phyloP scores from a whole-genome alignment of 1,284 basidiomycete species.

The Ganoderma lingzhi region DNA sequence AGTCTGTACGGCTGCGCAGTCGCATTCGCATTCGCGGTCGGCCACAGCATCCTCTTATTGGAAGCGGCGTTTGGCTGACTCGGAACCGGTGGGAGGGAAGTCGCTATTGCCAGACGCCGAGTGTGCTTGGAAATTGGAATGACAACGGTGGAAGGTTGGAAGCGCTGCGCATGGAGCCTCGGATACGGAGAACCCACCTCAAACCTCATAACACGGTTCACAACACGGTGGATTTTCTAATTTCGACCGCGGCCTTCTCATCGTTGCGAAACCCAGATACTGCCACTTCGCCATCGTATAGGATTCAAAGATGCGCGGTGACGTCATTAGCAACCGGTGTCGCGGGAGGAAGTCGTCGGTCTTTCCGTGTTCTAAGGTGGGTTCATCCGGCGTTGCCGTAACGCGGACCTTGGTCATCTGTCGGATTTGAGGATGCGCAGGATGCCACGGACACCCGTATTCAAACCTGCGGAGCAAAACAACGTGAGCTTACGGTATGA shows the following conservation, averaged over 20 bases:
- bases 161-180: not conserved
- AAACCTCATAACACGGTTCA: not conserved
- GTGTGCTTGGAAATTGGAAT: not conserved
- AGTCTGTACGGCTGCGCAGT: not conserved
- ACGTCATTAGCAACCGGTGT: not conserved
- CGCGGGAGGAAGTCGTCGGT: not conserved
- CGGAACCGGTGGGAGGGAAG: not conserved
- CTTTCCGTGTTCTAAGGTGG: not conserved
- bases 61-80: not conserved
- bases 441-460: not conserved
- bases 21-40: not conserved
- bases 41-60: not conserved
- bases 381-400: not conserved
- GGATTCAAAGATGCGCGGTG: not conserved
- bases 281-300: not conserved
- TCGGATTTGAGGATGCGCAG: not conserved
- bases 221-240: not conserved
- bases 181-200: not conserved
- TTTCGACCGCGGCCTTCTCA: slow-evolving; percentile 7
- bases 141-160: not conserved
- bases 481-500: not conserved
- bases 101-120: not conserved
- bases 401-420: not conserved
- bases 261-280: not conserved
- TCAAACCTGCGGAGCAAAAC: not conserved